phyloP scores from a whole-genome alignment of 352 stramenopile genomes.

The Phytophthora sansomeana region DNA sequence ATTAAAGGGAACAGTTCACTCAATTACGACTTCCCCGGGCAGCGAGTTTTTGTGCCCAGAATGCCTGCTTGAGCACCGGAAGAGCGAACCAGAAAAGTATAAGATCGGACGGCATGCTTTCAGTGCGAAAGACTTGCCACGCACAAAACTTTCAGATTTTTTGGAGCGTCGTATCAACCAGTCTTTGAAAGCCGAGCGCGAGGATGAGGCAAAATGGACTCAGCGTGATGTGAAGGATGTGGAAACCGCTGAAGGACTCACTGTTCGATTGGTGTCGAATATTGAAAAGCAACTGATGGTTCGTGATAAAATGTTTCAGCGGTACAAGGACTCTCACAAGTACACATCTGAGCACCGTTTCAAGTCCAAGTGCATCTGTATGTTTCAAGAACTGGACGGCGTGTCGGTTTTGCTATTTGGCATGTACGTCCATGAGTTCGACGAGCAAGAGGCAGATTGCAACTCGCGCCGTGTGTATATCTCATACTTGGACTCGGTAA shows the following conservation, averaged over 20 bases:
- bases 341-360: slow-evolving; percentile 91
- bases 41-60: slow-evolving; percentile 94
- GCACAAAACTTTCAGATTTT: slow-evolving; percentile 95
- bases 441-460: slow-evolving; percentile 95
- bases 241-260: slow-evolving; percentile 91
- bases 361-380: slow-evolving; percentile 98
- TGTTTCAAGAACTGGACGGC: slow-evolving; percentile 99
- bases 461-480: slow-evolving; percentile 98
- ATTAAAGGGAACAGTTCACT: slow-evolving; percentile 56
- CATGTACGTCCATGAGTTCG: slow-evolving; percentile 99
- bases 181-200: slow-evolving; percentile 88
- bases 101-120: slow-evolving; percentile 89
- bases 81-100: slow-evolving; percentile 87
- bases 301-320: slow-evolving; percentile 94
- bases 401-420: slow-evolving; percentile 99
- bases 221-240: slow-evolving; percentile 90
- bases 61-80: slow-evolving; percentile 92
- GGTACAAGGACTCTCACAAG: slow-evolving; percentile 93
- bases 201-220: slow-evolving; percentile 88
- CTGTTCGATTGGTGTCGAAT: slow-evolving; percentile 95
- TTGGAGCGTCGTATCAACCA: slow-evolving; percentile 93
- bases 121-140: slow-evolving; percentile 95
- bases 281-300: slow-evolving; percentile 97
- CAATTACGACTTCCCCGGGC: slow-evolving; percentile 75
- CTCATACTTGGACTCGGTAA: slow-evolving; percentile 99